These are phyloP conservation scores for Sanghuangporus weigelae DNA, from an alignment of 1,284 basidiomycete genomes.

Conservation along the genomic window DNA sequence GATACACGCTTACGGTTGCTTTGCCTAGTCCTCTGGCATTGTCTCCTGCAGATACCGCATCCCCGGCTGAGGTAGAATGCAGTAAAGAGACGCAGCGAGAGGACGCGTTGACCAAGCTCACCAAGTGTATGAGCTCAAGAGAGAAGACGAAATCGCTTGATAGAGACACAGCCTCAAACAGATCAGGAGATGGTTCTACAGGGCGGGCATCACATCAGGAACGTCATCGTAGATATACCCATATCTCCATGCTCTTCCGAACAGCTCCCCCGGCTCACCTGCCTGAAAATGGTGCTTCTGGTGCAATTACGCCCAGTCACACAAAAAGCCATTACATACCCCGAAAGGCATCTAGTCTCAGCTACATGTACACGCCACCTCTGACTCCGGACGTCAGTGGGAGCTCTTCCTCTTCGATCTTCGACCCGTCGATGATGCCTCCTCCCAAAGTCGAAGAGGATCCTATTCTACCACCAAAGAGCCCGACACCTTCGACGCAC, in stretches of 20 bases:
- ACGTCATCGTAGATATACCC: constrained; percentile 18
- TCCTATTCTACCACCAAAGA: constrained; percentile 4
- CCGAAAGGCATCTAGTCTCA: constrained; percentile 15
- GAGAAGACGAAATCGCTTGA: neutral
- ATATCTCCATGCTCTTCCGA: constrained; percentile 14
- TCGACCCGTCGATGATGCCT: constrained; percentile 6
- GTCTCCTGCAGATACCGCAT: constrained; percentile 1
- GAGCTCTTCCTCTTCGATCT: constrained; percentile 10
- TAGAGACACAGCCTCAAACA: neutral
- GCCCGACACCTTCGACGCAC: constrained; percentile 4
- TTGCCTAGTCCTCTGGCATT: constrained; percentile 1
- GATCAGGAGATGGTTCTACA: neutral
- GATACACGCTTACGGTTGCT: constrained; percentile 16
- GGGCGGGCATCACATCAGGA: constrained; percentile 7
- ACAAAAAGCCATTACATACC: constrained; percentile 16
- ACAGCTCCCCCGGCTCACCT: neutral
- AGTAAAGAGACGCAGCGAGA: neutral
- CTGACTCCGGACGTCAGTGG: constrained; percentile 17
- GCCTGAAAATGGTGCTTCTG: neutral
- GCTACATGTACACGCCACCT: constrained; percentile 16
- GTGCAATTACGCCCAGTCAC: neutral
- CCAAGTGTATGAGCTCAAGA: neutral
- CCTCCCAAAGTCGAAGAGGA: constrained; percentile 2
- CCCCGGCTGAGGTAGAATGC: neutral
- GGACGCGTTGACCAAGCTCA: constrained; percentile 4